Percentiles rank a stretch among this genome's conserved stretches.
Evolutionary conservation across 768 basidiomycete species (phyloP).

Genomic region (Lyophyllum decastes): DNA sequence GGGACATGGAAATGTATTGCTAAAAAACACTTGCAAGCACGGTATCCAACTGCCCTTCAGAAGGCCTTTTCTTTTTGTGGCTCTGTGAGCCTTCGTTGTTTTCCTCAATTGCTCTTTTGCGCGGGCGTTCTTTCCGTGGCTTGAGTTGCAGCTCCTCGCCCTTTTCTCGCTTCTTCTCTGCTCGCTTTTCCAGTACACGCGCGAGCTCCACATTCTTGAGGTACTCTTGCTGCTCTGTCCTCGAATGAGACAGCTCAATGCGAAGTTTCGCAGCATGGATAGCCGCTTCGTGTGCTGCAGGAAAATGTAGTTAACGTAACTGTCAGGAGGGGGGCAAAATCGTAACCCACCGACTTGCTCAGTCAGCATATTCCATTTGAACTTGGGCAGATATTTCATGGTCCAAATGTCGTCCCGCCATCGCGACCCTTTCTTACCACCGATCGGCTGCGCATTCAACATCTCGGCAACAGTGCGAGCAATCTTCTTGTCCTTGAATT

Average conservation of each 20-base stretch:
- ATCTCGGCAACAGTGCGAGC: slow-evolving; percentile 90
- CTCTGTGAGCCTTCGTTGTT: slow-evolving; percentile 17
- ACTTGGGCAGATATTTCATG: slow-evolving; percentile 97
- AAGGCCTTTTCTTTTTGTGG: slow-evolving; percentile 31
- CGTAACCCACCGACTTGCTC: slow-evolving; percentile 89
- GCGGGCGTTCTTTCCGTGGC: slow-evolving; percentile 30
- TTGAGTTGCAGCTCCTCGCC: slow-evolving; percentile 52
- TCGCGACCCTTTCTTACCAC: slow-evolving; percentile 85
- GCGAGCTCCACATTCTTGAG: slow-evolving; percentile 93
- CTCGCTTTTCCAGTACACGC: slow-evolving; percentile 81
- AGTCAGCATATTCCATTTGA: slow-evolving; percentile 99
- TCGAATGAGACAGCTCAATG: slow-evolving; percentile 86
- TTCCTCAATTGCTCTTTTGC: slow-evolving; percentile 28
- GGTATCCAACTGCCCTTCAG: slow-evolving; percentile 15
- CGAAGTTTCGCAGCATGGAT: slow-evolving; percentile 88
- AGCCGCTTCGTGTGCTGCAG: slow-evolving; percentile 87
- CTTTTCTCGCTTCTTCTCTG: slow-evolving; percentile 60
- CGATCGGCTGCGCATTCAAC: slow-evolving; percentile 95
- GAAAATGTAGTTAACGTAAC: background rate
- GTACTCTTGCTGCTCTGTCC: slow-evolving; percentile 88
- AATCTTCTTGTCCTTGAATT: slow-evolving; percentile 92
- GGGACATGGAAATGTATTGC: background rate
- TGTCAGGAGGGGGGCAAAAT: background rate
- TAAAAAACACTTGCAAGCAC: slow-evolving; percentile 21
- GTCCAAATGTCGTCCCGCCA: slow-evolving; percentile 99